Conservation (phyloP, 805 yeast species). For the Teunomyces cretensis region DNA sequence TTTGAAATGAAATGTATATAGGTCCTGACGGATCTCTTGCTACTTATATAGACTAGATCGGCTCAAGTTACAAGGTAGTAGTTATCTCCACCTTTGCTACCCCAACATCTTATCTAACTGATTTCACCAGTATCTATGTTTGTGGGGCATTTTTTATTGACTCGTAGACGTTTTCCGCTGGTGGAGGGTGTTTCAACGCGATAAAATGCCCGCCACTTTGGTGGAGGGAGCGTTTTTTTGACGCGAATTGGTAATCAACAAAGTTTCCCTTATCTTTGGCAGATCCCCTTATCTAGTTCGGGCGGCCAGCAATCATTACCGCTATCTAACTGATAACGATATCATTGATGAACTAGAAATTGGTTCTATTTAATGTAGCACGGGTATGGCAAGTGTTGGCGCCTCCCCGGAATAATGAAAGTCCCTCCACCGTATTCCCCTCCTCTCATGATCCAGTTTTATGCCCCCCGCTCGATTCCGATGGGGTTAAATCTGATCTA, state of each 20-base stretch:
- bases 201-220: background rate
- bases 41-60: background rate
- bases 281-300: background rate
- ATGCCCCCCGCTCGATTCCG: background rate
- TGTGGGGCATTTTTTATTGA: background rate
- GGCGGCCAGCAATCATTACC: background rate
- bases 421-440: constrained; percentile 3
- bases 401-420: background rate
- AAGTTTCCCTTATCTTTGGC: background rate
- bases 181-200: background rate
- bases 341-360: background rate
- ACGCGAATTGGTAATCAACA: background rate
- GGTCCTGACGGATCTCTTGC: background rate
- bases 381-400: no score
- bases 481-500: background rate
- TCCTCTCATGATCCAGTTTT: background rate
- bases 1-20: background rate
- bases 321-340: background rate
- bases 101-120: background rate
- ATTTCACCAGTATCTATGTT: background rate
- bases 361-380: no score
- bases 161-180: background rate
- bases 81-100: background rate
- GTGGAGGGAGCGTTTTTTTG: constrained; percentile 1
- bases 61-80: background rate